Conservation (phyloP, 2,329 filamentous ascomycete species). For the Fusarium annulatum region DNA sequence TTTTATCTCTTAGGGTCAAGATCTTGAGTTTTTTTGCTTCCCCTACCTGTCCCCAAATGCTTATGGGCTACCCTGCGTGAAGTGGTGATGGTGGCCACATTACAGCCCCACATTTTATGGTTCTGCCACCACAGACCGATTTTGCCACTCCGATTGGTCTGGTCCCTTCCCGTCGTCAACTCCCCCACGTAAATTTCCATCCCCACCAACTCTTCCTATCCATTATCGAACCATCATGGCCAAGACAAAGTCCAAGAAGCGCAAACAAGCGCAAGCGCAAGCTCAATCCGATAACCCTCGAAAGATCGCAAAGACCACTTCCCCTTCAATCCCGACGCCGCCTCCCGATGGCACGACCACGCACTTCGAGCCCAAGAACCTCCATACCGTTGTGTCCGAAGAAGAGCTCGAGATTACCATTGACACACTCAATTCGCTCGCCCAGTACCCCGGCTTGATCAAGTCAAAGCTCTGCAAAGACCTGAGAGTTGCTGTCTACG, state of each 20-base stretch:
- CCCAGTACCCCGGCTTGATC: slow-evolving; percentile 69
- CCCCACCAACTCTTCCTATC: slow-evolving; percentile 11
- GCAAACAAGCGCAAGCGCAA: slow-evolving; percentile 54
- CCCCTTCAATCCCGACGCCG: slow-evolving; percentile 44
- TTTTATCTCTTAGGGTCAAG: not conserved
- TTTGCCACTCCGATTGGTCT: slow-evolving; percentile 14
- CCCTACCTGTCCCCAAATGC: not conserved
- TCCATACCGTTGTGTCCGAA: slow-evolving; percentile 66
- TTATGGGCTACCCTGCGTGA: not conserved
- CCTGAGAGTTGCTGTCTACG: slow-evolving; percentile 73
- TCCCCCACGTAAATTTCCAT: slow-evolving; percentile 21
- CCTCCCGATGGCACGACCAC: slow-evolving; percentile 51
- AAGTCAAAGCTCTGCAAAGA: slow-evolving; percentile 77
- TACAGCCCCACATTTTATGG: not conserved
- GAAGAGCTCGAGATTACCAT: slow-evolving; percentile 76
- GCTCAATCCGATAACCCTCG: slow-evolving; percentile 48
- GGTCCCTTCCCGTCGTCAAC: not conserved
- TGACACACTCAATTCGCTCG: slow-evolving; percentile 70
- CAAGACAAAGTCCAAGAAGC: slow-evolving; percentile 59
- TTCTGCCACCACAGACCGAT: slow-evolving; percentile 18
- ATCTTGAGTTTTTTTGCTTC: not conserved
- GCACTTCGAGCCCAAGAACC: slow-evolving; percentile 58
- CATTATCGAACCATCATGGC: slow-evolving; percentile 48
- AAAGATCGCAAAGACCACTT: slow-evolving; percentile 53
- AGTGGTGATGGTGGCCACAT: not conserved